Evolutionary conservation across 257 asterid genomes (phyloP), one percentile per base, ranked within the genome.

Genomic region (Oldenlandia corymbosa): DNA sequence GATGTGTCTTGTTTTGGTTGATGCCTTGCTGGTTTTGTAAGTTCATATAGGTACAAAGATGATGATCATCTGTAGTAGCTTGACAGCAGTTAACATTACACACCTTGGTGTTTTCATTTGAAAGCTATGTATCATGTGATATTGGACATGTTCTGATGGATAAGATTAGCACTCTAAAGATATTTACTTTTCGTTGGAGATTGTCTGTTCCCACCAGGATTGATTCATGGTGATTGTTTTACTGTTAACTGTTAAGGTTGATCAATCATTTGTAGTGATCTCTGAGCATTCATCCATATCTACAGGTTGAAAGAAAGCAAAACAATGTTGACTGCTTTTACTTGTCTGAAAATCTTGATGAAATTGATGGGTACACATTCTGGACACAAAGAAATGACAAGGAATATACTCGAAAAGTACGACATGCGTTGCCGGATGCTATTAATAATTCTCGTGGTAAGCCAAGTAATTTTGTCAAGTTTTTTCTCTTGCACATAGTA

Each of bases 331-430:
- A 86, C 68, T 85, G 88, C 80, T 87, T 87, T 81, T 93, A 93
- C 80, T 77, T 93, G 64, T 83, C 94, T 53, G 97, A 93, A 77
- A 87, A 84, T 84, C 94, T 93, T 47, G 80, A 90, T 70, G 96
- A 87, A 71, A 79, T 85, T 72, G 94, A 89, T 78, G 95, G 87
- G 50, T 82, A 85, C 81, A 81, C 96, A 64, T 85, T 83, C 71
- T 82, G 96, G 99, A 69, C 84, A 63, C 91, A 84, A 68, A 83
- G 81, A 67, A 88, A 87, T 71, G 81, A 77, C 42, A 77, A 74
- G 59, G 87, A 76, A 60, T 61, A 79, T 58, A 73, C 51, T 23
- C 63, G 75, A 60, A 87, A 76, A 58, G 70, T 57, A 27, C 75
- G 73, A 65, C 82, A 81, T 58, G 95, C 94, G 58, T 77, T 89